These are phyloP conservation scores for Podospora sp. DNA, from an alignment of 495 filamentous ascomycete species.

Conservation along the genomic window DNA sequence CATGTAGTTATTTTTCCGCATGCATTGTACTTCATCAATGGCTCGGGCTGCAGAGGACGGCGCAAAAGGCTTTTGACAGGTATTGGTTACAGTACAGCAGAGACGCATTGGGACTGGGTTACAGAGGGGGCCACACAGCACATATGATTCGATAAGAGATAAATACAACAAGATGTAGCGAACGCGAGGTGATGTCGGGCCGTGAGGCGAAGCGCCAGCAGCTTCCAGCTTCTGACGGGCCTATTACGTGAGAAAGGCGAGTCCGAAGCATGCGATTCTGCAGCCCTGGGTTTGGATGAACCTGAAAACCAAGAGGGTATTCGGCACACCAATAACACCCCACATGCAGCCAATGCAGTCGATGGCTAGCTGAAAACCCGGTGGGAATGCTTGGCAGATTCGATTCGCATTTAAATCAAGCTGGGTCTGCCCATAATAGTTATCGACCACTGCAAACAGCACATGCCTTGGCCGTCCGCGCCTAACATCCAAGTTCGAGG, in stretches of 20 bases:
- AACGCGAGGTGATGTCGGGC: background rate
- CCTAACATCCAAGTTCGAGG: background rate
- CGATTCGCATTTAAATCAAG: background rate
- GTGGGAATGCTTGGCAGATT: background rate
- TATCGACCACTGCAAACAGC: background rate
- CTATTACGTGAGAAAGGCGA: conserved; percentile 11
- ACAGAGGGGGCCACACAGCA: background rate
- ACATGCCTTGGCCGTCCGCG: conserved; percentile 13
- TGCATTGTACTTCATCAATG: conserved; percentile 16
- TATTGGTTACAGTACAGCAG: conserved; percentile 2
- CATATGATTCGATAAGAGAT: background rate
- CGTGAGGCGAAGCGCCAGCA: background rate
- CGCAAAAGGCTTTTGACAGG: background rate
- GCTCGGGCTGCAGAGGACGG: conserved; percentile 5
- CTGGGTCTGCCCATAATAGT: background rate
- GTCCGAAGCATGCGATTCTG: background rate
- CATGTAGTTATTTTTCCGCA: conserved; percentile 25
- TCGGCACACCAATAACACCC: background rate
- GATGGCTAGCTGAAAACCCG: background rate
- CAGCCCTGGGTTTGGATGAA: background rate
- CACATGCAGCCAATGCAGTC: background rate
- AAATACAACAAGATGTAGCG: background rate
- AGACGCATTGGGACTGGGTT: background rate
- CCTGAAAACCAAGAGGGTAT: background rate
- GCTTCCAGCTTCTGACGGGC: background rate